Conservation (phyloP, 352 stramenopile species). For the Phytophthora nicotianae region DNA sequence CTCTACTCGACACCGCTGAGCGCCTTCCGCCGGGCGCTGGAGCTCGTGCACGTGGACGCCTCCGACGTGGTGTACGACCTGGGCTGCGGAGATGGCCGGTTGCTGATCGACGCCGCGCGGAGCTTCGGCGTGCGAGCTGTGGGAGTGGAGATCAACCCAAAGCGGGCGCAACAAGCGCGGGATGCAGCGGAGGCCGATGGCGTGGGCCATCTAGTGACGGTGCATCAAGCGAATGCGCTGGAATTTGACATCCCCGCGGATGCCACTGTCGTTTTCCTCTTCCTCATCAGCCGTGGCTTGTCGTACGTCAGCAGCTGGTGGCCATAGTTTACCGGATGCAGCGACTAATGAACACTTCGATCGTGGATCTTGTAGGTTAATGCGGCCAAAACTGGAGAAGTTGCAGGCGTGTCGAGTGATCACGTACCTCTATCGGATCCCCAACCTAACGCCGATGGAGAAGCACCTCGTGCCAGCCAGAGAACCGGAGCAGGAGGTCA, state of each 20-base stretch:
- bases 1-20: slow-evolving; percentile 78
- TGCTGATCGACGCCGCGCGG: slow-evolving; percentile 65
- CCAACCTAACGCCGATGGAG: slow-evolving; percentile 35
- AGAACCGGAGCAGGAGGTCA: slow-evolving; percentile 25
- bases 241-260: slow-evolving; percentile 64
- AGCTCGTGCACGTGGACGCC: slow-evolving; percentile 41
- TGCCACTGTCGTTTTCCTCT: slow-evolving; percentile 80
- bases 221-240: slow-evolving; percentile 74
- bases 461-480: slow-evolving; percentile 58
- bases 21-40: slow-evolving; percentile 63
- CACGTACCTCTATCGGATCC: slow-evolving; percentile 82
- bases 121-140: slow-evolving; percentile 55
- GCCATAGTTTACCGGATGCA: slow-evolving; percentile 5
- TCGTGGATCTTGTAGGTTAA: slow-evolving; percentile 39
- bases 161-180: slow-evolving; percentile 41
- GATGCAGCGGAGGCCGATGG: slow-evolving; percentile 26
- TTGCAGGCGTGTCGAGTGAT: slow-evolving; percentile 56
- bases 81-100: slow-evolving; percentile 77
- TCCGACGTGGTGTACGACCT: slow-evolving; percentile 78
- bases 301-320: slow-evolving; percentile 38
- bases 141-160: slow-evolving; percentile 70
- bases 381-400: slow-evolving; percentile 55
- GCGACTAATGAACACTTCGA: slow-evolving; percentile 7
- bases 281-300: slow-evolving; percentile 77
- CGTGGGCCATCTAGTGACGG: slow-evolving; percentile 60